A percentile compares a stretch with the other conserved stretches of the same genome.
phyloP scores from a whole-genome alignment of 225 moss, liverwort and hornwort species.

The Physcomitrium patens region DNA sequence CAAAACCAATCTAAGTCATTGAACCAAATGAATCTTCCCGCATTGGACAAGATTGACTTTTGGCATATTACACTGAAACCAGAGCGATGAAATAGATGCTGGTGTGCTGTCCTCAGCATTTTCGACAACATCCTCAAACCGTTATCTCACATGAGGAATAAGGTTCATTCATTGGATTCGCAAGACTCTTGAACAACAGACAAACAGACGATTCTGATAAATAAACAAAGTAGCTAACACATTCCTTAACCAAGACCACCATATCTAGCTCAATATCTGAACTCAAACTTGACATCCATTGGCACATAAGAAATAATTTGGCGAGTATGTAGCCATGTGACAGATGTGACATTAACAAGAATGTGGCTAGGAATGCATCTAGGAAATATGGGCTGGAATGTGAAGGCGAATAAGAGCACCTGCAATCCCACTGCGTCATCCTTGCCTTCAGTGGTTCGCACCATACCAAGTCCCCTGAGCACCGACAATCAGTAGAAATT shows the following conservation, averaged over 20 bases:
- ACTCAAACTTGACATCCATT: background rate
- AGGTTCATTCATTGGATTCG: background rate
- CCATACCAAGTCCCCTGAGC: conserved; percentile 74
- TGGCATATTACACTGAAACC: background rate
- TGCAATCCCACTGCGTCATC: conserved; percentile 67
- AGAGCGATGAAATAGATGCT: background rate
- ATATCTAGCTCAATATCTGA: conserved; percentile 10
- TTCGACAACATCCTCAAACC: background rate
- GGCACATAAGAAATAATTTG: background rate
- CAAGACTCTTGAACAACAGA: background rate
- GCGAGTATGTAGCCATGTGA: background rate
- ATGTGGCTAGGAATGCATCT: background rate
- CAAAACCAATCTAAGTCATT: background rate
- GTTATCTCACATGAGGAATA: background rate
- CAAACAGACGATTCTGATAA: background rate
- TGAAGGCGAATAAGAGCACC: conserved; percentile 36
- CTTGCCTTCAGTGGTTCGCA: conserved; percentile 62
- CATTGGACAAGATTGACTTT: background rate
- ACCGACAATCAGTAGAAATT: background rate
- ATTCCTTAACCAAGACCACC: background rate
- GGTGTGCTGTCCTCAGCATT: background rate
- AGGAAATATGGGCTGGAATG: background rate
- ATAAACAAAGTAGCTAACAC: background rate
- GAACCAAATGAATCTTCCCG: background rate
- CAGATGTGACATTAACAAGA: background rate